Evolutionary conservation across 163 green algal genomes (phyloP), one percentile per base, ranked within the genome.

Genomic region (Botryococcus braunii): DNA sequence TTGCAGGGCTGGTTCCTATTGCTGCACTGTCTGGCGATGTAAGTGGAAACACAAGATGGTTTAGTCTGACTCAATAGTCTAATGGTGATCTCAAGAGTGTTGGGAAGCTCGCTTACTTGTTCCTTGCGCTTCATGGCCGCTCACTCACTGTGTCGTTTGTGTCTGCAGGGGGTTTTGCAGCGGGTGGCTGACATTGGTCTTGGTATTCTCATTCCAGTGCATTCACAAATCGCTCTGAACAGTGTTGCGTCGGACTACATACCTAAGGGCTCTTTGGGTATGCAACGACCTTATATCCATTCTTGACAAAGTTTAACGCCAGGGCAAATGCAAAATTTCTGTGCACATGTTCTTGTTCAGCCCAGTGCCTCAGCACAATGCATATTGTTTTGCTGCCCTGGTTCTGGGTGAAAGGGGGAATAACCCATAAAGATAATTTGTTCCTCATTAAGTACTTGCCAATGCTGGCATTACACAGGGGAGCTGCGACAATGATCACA

Each of bases 221-320:
- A 93, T 75, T 82, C 82, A 34, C 86, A 93, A 72, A 82, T 91
- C 36, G 77, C 72, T 27, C 84, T 87, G 55, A 93, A 93, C 69
- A 79, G 76, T 2, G 62, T 86, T 23, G 69, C 91, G 13, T 87
- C 83, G 21, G 86, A 93, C 75, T 93, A 93, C 58, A 64, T 91
- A 2, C 77, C 86, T 17, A 84, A 72, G 34, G 55, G 60, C 29
- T 70, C 77, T 61, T 70, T 70, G 13, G 73, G 78, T 82, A 39
- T 61, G 74, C 31, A 21, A 63, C 35, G n/a, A 36, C 11, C 5
- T 60, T 60, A 21, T 2, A n/a, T n/a, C n/a, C n/a, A n/a, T n/a
- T n/a, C n/a, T n/a, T n/a, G n/a, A n/a, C n/a, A n/a, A n/a, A n/a
- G n/a, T n/a, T n/a, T n/a, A n/a, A n/a, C n/a, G n/a, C n/a, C n/a